phyloP scores from a whole-genome alignment of 805 yeast species.

The Yarrowia keelungensis region DNA sequence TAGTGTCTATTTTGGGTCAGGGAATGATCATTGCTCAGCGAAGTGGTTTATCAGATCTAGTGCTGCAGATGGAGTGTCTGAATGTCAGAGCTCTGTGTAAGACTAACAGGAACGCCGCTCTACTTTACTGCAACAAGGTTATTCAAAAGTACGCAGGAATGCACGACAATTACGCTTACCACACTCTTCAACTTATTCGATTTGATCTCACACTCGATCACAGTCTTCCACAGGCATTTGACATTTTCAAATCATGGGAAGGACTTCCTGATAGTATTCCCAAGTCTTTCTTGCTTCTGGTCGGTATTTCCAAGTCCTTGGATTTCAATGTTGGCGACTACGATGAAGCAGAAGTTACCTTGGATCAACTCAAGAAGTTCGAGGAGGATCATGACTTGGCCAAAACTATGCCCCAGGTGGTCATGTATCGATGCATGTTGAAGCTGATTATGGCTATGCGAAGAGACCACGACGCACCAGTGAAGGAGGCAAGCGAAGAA shows the following conservation, averaged over 20 bases:
- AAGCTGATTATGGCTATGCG: not conserved
- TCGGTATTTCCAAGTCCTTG: not conserved
- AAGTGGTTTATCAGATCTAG: constrained; percentile 21
- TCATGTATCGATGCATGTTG: not conserved
- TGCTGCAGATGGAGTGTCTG: constrained; percentile 36
- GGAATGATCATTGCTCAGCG: constrained; percentile 24
- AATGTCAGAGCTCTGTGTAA: constrained; percentile 21
- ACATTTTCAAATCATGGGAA: constrained; percentile 2
- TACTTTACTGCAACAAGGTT: constrained; percentile 4
- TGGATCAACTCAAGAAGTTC: not conserved
- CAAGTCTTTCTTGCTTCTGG: constrained; percentile 10
- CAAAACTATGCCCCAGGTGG: not conserved
- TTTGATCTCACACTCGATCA: constrained; percentile 16
- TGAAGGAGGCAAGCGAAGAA: not conserved
- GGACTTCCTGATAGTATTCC: constrained; percentile 14
- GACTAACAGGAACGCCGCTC: constrained; percentile 26
- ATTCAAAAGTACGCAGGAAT: not conserved
- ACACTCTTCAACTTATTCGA: not conserved
- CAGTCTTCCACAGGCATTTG: constrained; percentile 18
- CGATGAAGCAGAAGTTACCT: not conserved
- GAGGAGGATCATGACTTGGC: not conserved
- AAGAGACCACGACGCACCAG: not conserved
- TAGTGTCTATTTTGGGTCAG: constrained; percentile 25
- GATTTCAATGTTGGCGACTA: not conserved
- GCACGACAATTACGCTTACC: constrained; percentile 17